phyloP scores from a whole-genome alignment of 177 flowering plant species.

The Vitis hybrid region DNA sequence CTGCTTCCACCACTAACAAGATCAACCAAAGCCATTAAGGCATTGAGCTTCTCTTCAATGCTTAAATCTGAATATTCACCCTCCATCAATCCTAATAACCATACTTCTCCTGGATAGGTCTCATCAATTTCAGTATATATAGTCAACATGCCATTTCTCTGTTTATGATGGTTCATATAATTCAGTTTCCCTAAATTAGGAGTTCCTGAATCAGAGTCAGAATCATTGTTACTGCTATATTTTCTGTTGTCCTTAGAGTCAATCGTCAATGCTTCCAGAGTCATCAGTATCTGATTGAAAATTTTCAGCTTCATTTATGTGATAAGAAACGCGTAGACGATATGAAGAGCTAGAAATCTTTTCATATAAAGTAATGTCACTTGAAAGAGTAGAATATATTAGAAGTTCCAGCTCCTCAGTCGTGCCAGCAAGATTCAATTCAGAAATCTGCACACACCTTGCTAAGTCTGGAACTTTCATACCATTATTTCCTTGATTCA shows the following conservation, averaged over 20 bases:
- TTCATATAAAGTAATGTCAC: too few species aligned
- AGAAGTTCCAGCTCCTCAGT: too few species aligned
- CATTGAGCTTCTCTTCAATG: slow-evolving; percentile 87
- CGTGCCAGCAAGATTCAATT: too few species aligned
- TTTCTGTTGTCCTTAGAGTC: slow-evolving; percentile 34
- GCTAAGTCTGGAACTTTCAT: too few species aligned
- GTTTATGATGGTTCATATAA: slow-evolving; percentile 16
- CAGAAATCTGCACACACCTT: too few species aligned
- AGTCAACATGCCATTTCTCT: slow-evolving; percentile 25
- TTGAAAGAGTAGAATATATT: too few species aligned
- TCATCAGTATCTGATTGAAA: slow-evolving; percentile 46
- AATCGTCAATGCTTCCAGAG: slow-evolving; percentile 73
- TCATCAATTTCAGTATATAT: slow-evolving; percentile 80
- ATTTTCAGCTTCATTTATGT: too few species aligned
- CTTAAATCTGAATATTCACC: slow-evolving; percentile 85
- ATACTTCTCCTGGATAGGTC: slow-evolving; percentile 76
- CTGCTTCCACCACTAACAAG: slow-evolving; percentile 66
- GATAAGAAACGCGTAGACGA: too few species aligned
- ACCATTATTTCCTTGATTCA: too few species aligned
- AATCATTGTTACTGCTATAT: slow-evolving; percentile 38
- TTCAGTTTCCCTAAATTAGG: slow-evolving; percentile 18
- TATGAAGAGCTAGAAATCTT: too few species aligned
- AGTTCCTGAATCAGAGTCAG: slow-evolving; percentile 50
- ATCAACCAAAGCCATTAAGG: slow-evolving; percentile 72
- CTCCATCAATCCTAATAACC: slow-evolving; percentile 88